A percentile compares a stretch with the other conserved stretches of the same genome.
phyloP scores from a whole-genome alignment of 2,329 filamentous ascomycete species.

The Shiraia bambusicola region DNA sequence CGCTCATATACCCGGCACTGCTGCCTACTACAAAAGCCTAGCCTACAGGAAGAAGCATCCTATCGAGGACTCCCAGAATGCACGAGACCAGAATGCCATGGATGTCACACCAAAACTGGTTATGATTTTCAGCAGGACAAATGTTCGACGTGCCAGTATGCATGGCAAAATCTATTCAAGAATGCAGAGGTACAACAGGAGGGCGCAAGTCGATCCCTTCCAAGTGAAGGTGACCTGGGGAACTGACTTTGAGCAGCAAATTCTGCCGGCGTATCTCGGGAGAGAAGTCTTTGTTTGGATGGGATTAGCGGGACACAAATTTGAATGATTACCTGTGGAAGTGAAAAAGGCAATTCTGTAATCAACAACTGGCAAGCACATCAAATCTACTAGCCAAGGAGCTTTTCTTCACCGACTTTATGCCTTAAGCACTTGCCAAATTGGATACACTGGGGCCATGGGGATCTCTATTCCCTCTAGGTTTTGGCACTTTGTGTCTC shows the following conservation, averaged over 20 bases:
- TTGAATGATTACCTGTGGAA: too few species aligned
- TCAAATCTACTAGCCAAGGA: too few species aligned
- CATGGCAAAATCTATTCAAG: not conserved
- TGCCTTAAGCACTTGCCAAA: too few species aligned
- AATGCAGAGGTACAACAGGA: not conserved
- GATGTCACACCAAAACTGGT: not conserved
- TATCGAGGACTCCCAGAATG: not conserved
- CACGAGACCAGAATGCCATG: not conserved
- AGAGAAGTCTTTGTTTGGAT: constrained; percentile 1
- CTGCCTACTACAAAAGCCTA: constrained; percentile 13
- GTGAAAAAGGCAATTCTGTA: too few species aligned
- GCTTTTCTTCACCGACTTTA: too few species aligned
- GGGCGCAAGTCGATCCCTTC: not conserved
- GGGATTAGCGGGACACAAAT: not conserved
- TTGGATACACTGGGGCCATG: too few species aligned
- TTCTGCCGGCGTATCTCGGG: not conserved
- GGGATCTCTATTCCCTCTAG: too few species aligned
- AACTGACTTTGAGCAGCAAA: not conserved
- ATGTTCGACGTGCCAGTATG: constrained; percentile 3
- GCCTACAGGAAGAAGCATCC: constrained; percentile 5
- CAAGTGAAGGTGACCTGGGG: not conserved
- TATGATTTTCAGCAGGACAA: constrained; percentile 8
- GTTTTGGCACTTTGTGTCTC: too few species aligned
- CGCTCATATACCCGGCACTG: constrained; percentile 2
- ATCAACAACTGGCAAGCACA: too few species aligned